phyloP scores from a whole-genome alignment of 2,329 filamentous ascomycete species.

The Zasmidium citrigriseum region DNA sequence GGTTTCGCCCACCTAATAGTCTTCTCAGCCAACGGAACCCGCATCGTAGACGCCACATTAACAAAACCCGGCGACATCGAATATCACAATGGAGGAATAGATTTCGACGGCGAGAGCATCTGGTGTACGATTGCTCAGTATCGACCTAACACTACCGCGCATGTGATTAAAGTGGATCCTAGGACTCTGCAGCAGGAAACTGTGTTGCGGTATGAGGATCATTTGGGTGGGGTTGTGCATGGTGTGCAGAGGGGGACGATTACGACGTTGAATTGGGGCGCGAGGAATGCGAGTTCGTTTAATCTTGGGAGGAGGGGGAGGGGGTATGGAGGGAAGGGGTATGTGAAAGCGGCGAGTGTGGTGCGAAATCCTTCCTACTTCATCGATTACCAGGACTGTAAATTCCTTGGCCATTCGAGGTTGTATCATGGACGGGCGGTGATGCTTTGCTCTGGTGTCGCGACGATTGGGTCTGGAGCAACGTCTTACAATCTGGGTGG shows the following conservation, averaged over 20 bases:
- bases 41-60: slow-evolving; percentile 49
- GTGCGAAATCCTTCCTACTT: slow-evolving; percentile 46
- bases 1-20: slow-evolving; percentile 51
- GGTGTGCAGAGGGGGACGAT: slow-evolving; percentile 40
- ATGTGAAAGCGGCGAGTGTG: slow-evolving; percentile 12
- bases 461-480: slow-evolving; percentile 25
- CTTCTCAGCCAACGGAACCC: slow-evolving; percentile 45
- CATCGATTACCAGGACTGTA: slow-evolving; percentile 56
- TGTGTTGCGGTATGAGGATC: slow-evolving; percentile 40
- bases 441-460: slow-evolving; percentile 53
- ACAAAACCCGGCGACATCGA: slow-evolving; percentile 40
- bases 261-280: slow-evolving; percentile 51
- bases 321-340: slow-evolving; percentile 30
- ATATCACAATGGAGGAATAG: slow-evolving; percentile 53
- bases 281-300: slow-evolving; percentile 40
- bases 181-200: slow-evolving; percentile 36
- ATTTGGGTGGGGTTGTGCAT: slow-evolving; percentile 51
- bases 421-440: slow-evolving; percentile 41
- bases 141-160: slow-evolving; percentile 50
- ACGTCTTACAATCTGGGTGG: slow-evolving; percentile 41
- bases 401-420: slow-evolving; percentile 48
- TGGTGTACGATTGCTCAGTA: slow-evolving; percentile 53
- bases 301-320: not conserved
- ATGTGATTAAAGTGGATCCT: slow-evolving; percentile 44
- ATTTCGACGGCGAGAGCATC: slow-evolving; percentile 51